Evolutionary conservation across 1,284 basidiomycete species (phyloP).

Genomic region (Leccinum subspadiceum): DNA sequence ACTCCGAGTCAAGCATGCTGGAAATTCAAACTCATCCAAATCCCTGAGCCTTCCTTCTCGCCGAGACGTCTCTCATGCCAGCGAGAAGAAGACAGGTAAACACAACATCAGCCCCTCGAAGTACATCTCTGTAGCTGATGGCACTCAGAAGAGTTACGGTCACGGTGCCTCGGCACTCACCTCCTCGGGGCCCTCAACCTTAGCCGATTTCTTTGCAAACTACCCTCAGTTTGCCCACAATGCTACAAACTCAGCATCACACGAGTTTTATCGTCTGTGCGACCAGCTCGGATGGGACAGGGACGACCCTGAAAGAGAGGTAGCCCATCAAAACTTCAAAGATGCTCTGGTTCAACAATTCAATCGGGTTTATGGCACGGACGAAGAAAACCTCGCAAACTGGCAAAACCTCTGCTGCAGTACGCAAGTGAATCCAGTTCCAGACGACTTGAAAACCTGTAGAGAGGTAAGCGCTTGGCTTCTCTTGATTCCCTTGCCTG

Average conservation of each 20-base stretch:
- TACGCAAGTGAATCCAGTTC: slow-evolving; percentile 10
- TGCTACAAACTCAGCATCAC: slow-evolving; percentile 15
- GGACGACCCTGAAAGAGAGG: neutral
- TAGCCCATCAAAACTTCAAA: slow-evolving; percentile 9
- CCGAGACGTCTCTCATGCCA: neutral
- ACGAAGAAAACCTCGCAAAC: neutral
- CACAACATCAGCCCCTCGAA: too few species aligned
- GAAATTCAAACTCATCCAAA: neutral
- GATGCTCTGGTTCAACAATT: slow-evolving; percentile 18
- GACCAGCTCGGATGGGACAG: slow-evolving; percentile 9
- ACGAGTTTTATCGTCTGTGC: slow-evolving; percentile 24
- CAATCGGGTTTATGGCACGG: slow-evolving; percentile 17
- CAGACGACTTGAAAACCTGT: slow-evolving; percentile 7
- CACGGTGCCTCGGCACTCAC: neutral
- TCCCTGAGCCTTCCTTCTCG: neutral
- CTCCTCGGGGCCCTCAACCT: neutral
- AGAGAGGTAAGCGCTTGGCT: slow-evolving; percentile 10
- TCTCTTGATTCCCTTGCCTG: neutral
- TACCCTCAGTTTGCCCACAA: slow-evolving; percentile 13
- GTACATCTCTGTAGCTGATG: neutral
- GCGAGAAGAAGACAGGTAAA: neutral
- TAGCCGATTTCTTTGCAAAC: slow-evolving; percentile 9
- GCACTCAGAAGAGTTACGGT: neutral
- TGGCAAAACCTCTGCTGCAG: slow-evolving; percentile 16
- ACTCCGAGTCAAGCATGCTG: too few species aligned